Conservation (phyloP, 495 filamentous ascomycete genomes). For the Friedmanniomyces endolithicus region DNA sequence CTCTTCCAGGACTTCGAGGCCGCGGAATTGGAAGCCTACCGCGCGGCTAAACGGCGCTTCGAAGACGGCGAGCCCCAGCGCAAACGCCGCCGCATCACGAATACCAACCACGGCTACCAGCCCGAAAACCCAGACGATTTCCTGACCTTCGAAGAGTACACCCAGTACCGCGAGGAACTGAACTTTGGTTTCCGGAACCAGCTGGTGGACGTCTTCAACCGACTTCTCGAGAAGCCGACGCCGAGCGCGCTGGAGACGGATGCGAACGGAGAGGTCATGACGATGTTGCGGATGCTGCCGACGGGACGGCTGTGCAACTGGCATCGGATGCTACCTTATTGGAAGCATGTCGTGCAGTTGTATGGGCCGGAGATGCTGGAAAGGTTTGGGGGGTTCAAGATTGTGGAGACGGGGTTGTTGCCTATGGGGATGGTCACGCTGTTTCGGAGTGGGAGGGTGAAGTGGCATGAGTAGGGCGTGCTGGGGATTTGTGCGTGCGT, state of each 20-base stretch:
- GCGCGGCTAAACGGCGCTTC: constrained; percentile 26
- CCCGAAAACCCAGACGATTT: constrained; percentile 27
- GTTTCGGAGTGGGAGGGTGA: constrained; percentile 42
- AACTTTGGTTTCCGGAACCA: constrained; percentile 14
- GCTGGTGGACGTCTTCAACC: constrained; percentile 19
- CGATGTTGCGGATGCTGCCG: constrained; percentile 7
- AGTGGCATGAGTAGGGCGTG: constrained; percentile 33
- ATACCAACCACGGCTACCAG: not conserved
- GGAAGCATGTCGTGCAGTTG: constrained; percentile 40
- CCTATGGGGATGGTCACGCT: constrained; percentile 42
- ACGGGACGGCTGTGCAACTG: not conserved
- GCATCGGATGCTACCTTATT: constrained; percentile 27
- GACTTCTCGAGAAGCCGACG: constrained; percentile 19
- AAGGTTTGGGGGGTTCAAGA: constrained; percentile 38
- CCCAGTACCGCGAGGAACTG: constrained; percentile 31
- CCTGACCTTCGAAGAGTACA: constrained; percentile 39
- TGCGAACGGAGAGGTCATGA: constrained; percentile 6
- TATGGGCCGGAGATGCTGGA: constrained; percentile 40
- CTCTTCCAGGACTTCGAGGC: constrained; percentile 30
- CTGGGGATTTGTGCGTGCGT: not conserved
- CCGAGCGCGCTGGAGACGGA: constrained; percentile 14
- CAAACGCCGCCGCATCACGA: not conserved
- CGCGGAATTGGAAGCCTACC: constrained; percentile 31
- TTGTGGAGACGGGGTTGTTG: constrained; percentile 44
- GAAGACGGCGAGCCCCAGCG: constrained; percentile 8